Percentiles rank a stretch among this genome's conserved stretches.
Conservation (phyloP, 352 stramenopile genomes). For the Phytopythium kandeliae region DNA sequence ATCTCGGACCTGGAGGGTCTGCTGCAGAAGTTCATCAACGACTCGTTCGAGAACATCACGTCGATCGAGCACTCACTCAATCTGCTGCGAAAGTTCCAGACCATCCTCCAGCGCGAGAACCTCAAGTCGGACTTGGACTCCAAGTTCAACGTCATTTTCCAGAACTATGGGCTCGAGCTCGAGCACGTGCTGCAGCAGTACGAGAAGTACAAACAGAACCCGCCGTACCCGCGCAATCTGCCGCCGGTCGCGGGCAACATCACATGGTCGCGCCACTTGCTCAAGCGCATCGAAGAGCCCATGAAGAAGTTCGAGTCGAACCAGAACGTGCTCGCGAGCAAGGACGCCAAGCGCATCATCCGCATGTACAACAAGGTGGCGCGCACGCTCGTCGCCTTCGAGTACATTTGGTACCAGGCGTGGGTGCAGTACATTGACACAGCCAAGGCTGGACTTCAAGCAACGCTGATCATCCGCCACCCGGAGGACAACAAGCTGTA, state of each 20-base stretch:
- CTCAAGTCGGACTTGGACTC: slow-evolving; percentile 98
- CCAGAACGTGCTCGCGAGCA: slow-evolving; percentile 95
- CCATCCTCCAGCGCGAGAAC: slow-evolving; percentile 96
- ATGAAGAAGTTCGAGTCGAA: slow-evolving; percentile 99
- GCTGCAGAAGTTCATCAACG: slow-evolving; percentile 99
- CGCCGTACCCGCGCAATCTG: slow-evolving; percentile 95
- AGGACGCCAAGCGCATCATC: slow-evolving; percentile 97
- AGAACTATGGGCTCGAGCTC: slow-evolving; percentile 98
- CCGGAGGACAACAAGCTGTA: slow-evolving; percentile 98
- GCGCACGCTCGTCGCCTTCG: slow-evolving; percentile 96
- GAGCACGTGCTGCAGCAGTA: slow-evolving; percentile 98
- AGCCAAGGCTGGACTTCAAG: slow-evolving; percentile 96
- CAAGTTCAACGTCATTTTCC: slow-evolving; percentile 99
- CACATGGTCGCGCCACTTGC: slow-evolving; percentile 95
- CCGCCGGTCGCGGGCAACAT: slow-evolving; percentile 98
- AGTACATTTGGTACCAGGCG: slow-evolving; percentile 99
- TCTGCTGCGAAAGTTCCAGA: slow-evolving; percentile 97
- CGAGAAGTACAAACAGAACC: slow-evolving; percentile 98
- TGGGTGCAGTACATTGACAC: slow-evolving; percentile 98
- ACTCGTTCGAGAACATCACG: slow-evolving; percentile 98
- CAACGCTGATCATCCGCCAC: slow-evolving; percentile 98
- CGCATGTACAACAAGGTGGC: slow-evolving; percentile 99
- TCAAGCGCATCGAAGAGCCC: slow-evolving; percentile 98
- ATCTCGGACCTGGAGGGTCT: slow-evolving; percentile 95
- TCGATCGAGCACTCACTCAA: slow-evolving; percentile 97